These are phyloP conservation scores for Chenopodium berlandieri DNA, from an alignment of 148 eudicot genomes.

Conservation along the genomic window DNA sequence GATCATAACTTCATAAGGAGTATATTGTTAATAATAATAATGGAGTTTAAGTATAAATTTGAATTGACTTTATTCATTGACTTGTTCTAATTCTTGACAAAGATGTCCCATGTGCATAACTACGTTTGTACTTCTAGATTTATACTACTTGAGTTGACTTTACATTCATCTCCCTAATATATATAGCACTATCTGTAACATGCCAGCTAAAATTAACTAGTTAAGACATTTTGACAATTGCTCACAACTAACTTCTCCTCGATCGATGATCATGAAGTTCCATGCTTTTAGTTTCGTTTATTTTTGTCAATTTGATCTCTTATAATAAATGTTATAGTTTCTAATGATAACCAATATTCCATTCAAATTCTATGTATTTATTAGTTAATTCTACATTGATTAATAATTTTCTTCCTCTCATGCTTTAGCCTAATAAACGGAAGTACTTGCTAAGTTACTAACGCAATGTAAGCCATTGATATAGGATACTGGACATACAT, in stretches of 20 bases:
- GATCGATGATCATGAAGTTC: background rate
- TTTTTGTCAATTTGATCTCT: background rate
- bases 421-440: too few species aligned
- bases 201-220: slow-evolving; percentile 6
- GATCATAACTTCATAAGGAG: background rate
- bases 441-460: too few species aligned
- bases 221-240: background rate
- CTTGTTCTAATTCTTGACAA: background rate
- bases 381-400: too few species aligned
- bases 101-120: slow-evolving; percentile 2
- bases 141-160: background rate
- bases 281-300: background rate
- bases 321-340: too few species aligned
- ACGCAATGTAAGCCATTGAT: too few species aligned
- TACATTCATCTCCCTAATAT: background rate
- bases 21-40: background rate
- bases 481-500: too few species aligned
- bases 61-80: background rate
- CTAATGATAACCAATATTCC: too few species aligned
- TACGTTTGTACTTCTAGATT: background rate
- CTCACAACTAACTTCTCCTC: background rate
- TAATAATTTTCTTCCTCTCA: too few species aligned
- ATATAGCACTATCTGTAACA: background rate
- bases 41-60: background rate
- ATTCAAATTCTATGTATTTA: too few species aligned